A percentile compares a stretch with the other conserved stretches of the same genome.
Evolutionary conservation across 2,329 filamentous ascomycete species (phyloP).

Genomic region (Onygenales sp.): DNA sequence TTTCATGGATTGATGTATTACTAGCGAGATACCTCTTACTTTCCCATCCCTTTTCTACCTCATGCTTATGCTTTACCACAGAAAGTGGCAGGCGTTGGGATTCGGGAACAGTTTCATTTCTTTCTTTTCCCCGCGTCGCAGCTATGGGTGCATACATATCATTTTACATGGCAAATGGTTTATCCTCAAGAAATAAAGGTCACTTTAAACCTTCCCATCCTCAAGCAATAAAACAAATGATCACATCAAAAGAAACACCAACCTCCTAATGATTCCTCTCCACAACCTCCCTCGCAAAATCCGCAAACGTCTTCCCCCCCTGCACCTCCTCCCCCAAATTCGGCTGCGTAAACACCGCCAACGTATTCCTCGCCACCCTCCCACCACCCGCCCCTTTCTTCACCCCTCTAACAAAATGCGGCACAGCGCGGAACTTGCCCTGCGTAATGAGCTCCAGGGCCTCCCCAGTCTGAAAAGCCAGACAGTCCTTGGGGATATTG

Average conservation of each 20-base stretch:
- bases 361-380: constrained; percentile 67
- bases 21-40: not conserved
- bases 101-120: too few species aligned
- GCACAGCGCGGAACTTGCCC: constrained; percentile 88
- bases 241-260: not conserved
- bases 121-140: too few species aligned
- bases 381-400: constrained; percentile 20
- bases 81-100: too few species aligned
- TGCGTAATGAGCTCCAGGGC: constrained; percentile 80
- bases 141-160: too few species aligned
- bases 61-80: not conserved
- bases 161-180: too few species aligned
- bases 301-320: constrained; percentile 63
- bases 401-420: constrained; percentile 84
- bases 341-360: constrained; percentile 95
- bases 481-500: constrained; percentile 78
- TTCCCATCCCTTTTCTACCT: not conserved
- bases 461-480: constrained; percentile 94
- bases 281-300: constrained; percentile 71
- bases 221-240: not conserved
- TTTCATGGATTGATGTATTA: not conserved
- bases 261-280: constrained; percentile 53
- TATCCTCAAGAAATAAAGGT: too few species aligned
- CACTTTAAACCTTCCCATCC: too few species aligned
- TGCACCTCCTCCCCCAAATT: constrained; percentile 67